Conservation (phyloP, 2,329 filamentous ascomycete species). For the Aspergillus sp. region DNA sequence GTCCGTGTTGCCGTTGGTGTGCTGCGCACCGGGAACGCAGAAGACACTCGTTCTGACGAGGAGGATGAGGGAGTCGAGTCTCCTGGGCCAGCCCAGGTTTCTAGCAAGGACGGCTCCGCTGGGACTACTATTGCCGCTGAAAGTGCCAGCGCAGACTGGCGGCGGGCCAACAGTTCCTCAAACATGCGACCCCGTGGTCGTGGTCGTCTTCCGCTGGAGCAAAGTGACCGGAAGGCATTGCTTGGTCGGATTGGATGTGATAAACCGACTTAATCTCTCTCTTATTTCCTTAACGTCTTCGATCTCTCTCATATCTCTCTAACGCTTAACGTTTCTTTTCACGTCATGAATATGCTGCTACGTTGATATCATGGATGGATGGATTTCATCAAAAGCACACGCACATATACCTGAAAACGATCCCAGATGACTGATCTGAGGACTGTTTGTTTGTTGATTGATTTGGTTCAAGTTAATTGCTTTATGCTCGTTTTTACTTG, state of each 20-base stretch:
- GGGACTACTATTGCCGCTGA: conserved; percentile 18
- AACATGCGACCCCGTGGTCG: conserved; percentile 30
- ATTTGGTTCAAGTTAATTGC: background rate
- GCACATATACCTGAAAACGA: background rate
- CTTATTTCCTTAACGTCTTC: conserved; percentile 1
- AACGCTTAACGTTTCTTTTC: background rate
- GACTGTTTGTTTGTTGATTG: background rate
- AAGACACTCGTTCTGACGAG: conserved; percentile 83
- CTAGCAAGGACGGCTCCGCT: conserved; percentile 18
- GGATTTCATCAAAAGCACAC: background rate
- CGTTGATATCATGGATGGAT: background rate
- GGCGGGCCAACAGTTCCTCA: conserved; percentile 27
- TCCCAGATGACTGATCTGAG: background rate
- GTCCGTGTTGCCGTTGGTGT: conserved; percentile 74
- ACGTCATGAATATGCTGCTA: conserved; percentile 8
- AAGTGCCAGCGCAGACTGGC: conserved; percentile 24
- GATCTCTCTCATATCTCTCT: conserved; percentile 2
- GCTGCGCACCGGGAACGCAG: conserved; percentile 64
- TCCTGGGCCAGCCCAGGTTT: conserved; percentile 15
- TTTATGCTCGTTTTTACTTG: background rate
- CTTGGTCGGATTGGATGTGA: conserved; percentile 77
- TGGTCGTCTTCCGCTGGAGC: conserved; percentile 33
- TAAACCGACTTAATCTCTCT: conserved; percentile 45
- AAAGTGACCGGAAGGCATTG: conserved; percentile 59
- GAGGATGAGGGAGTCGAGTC: conserved; percentile 59